Base-by-base conservation (phyloP, 805 yeast species). In the Candida incommunis region DNA sequence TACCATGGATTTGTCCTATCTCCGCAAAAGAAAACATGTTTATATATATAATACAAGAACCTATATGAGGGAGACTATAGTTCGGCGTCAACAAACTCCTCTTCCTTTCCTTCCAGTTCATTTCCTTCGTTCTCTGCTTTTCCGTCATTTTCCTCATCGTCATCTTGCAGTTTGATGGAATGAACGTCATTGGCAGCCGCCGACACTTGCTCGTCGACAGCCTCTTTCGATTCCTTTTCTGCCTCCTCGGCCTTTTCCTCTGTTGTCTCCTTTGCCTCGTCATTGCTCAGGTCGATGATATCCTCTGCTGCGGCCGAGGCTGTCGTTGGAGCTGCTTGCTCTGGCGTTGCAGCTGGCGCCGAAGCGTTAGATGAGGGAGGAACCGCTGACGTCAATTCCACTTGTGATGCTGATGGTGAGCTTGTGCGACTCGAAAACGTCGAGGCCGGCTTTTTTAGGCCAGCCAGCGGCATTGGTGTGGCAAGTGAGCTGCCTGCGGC, bases 1-100 rank as follows among this genome's bases (percentile, higher is more conserved):
- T n/a, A n/a, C n/a, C n/a, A n/a, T n/a, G n/a, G n/a, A n/a, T n/a
- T n/a, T n/a, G n/a, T n/a, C n/a, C n/a, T n/a, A n/a, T n/a, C n/a
- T n/a, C n/a, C n/a, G n/a, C n/a, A n/a, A n/a, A n/a, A n/a, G n/a
- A n/a, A n/a, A n/a, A n/a, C n/a, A n/a, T n/a, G n/a, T n/a, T n/a
- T n/a, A n/a, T n/a, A n/a, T n/a, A n/a, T n/a, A n/a, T n/a, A n/a
- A n/a, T n/a, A n/a, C n/a, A n/a, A n/a, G n/a, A n/a, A n/a, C n/a
- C n/a, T n/a, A n/a, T n/a, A n/a, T n/a, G n/a, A n/a, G n/a, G n/a
- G n/a, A 7, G 11, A 22, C 11, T 26, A 29, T 3, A 42, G 40
- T 16, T 42, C 44, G 16, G 13, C 44, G 26, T 42, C 44, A 13
- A 40, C 41, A 26, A 42, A 23, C 18, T 42, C 44, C 18, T 42